Percentiles rank a stretch among this genome's conserved stretches.
phyloP scores from a whole-genome alignment of 495 filamentous ascomycete species.

The Jackrogersella multiformis region DNA sequence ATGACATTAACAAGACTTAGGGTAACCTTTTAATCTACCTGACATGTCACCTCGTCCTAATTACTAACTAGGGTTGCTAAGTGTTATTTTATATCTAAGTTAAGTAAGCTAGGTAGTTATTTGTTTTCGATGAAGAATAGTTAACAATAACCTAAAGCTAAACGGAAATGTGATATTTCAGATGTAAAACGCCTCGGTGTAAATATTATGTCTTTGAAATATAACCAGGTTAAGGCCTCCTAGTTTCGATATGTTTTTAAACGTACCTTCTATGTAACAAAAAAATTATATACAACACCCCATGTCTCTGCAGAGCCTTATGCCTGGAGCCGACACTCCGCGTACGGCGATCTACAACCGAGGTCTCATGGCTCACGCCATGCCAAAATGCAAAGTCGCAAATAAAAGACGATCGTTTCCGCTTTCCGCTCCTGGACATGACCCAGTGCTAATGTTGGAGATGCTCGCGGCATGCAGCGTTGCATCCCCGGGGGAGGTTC shows the following conservation, averaged over 20 bases:
- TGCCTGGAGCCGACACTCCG: constrained; percentile 5
- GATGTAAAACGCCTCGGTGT: background rate
- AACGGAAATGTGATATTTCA: background rate
- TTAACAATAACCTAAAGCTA: background rate
- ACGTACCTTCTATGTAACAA: constrained; percentile 8
- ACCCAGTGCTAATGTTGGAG: constrained; percentile 30
- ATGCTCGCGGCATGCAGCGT: constrained; percentile 36
- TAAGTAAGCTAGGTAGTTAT: too few species aligned
- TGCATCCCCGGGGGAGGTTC: constrained; percentile 37
- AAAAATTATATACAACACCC: constrained; percentile 5
- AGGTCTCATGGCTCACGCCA: constrained; percentile 18
- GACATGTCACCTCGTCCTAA: background rate
- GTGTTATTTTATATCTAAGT: too few species aligned
- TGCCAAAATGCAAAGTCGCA: constrained; percentile 18
- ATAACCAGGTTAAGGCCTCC: background rate
- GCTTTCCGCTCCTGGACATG: constrained; percentile 21
- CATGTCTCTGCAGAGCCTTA: constrained; percentile 23
- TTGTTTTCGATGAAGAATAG: background rate
- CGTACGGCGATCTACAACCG: constrained; percentile 27
- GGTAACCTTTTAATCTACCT: background rate
- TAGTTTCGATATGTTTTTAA: background rate
- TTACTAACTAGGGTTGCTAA: too few species aligned
- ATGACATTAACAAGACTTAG: too few species aligned
- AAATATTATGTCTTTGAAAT: background rate
- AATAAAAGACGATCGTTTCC: constrained; percentile 35